Evolutionary conservation across 345 rosid species (phyloP), one percentile per base, ranked within the genome.

Genomic region (Eutrema japonicum): DNA sequence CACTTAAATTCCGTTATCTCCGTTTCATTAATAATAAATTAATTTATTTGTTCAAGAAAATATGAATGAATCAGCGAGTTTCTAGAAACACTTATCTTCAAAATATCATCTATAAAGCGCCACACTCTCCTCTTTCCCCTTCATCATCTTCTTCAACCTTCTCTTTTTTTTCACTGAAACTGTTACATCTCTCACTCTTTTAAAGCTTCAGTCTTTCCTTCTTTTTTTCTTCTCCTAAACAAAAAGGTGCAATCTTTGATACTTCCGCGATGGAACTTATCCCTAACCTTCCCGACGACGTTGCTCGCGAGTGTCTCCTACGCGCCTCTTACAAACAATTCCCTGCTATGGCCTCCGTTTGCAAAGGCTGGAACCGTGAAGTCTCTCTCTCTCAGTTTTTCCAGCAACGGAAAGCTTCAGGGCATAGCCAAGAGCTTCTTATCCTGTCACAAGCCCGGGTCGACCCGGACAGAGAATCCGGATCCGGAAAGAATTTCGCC

Each of bases 361-460:
- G 88, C 77, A 91, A 73, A 74, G 48, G 33, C 8, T 91, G 97
- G 97, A 86, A 74, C 74, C 58, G n/a, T 27, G 85, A 85, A 81
- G 52, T 87, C 14, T 79, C 83, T 29, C 73, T 64, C 40, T 82
- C 91, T 10, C 76, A 76, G 5, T 91, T 91, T 57, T 68, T 75
- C 3, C 80, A 41, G 0, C 74, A 9, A 0, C 70, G 98, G 16
- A 83, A 56, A 47, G 72, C 75, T 29, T 27, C 56, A 14, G 35
- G 68, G 26, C 80, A 18, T 29, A 66, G 79, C 77, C 94, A 91
- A 49, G 81, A 78, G 33, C 77, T 93, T 7, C 14, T 87, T 14
- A 81, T 87, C 12, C 26, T 91, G 74, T 77, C 84, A 5, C 98
- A 93, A 51, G 89, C 89, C 9, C 81, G 73, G 30, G 70, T 80